Conservation (phyloP, 257 asterid species). For the Solanum etuberosum region DNA sequence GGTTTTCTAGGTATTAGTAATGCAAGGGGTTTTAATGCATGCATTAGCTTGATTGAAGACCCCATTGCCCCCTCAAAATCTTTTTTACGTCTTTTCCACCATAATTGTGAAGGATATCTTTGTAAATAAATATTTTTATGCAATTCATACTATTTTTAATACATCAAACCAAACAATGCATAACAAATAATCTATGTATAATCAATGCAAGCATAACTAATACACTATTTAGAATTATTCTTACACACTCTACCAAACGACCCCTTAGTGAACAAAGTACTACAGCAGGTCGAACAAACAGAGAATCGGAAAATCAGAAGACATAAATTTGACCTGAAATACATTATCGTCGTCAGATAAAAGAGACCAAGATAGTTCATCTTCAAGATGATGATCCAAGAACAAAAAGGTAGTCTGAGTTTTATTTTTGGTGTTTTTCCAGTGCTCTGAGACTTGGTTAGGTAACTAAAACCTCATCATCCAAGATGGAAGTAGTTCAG, state of each 20-base stretch:
- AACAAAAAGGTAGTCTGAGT: neutral
- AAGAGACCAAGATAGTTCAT: neutral
- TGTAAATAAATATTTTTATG: neutral
- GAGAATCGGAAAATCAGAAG: neutral
- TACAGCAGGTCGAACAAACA: neutral
- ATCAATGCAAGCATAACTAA: neutral
- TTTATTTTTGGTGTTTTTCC: neutral
- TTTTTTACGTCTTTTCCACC: neutral
- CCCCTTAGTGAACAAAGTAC: neutral
- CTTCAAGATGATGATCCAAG: neutral
- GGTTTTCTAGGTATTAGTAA: neutral
- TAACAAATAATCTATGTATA: neutral
- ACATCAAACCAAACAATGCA: neutral
- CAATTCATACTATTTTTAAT: neutral
- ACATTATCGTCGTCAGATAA: neutral
- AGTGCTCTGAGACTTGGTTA: neutral
- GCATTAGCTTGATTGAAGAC: neutral
- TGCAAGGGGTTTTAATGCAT: neutral
- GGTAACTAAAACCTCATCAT: neutral
- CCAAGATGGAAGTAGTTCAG: neutral
- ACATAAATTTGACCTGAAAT: neutral
- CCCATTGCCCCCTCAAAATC: neutral
- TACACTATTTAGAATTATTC: neutral
- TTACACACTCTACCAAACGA: neutral
- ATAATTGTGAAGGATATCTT: neutral